A percentile compares a stretch with the other conserved stretches of the same genome.
Evolutionary conservation across 2,329 filamentous ascomycete species (phyloP).

Genomic region (Pseudogymnoascus destructans): DNA sequence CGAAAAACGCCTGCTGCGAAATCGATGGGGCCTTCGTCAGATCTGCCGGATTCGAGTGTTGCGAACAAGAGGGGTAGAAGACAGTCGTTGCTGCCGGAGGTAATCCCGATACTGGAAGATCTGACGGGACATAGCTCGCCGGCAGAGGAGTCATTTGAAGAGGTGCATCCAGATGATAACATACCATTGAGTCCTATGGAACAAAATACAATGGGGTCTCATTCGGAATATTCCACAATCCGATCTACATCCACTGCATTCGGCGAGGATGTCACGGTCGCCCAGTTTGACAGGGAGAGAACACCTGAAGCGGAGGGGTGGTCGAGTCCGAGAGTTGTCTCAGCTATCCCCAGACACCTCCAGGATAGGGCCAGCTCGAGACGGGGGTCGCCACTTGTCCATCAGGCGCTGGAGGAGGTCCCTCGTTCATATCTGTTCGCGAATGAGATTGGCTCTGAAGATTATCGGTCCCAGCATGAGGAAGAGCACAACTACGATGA

Average conservation of each 20-base stretch:
- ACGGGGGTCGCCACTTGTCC: background rate
- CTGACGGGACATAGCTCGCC: background rate
- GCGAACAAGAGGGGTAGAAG: slow-evolving; percentile 17
- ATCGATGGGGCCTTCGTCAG: background rate
- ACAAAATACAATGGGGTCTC: background rate
- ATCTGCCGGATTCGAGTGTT: slow-evolving; percentile 11
- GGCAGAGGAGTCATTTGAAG: background rate
- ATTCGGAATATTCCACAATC: slow-evolving; percentile 17
- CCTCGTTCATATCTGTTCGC: background rate
- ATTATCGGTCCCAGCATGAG: slow-evolving; percentile 10
- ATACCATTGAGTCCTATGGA: background rate
- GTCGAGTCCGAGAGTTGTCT: slow-evolving; percentile 20
- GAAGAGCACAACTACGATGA: slow-evolving; percentile 9
- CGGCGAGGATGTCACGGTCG: slow-evolving; percentile 18
- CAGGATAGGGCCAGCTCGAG: background rate
- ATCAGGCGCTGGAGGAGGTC: background rate
- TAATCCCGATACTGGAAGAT: slow-evolving; percentile 13
- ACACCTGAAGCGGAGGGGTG: slow-evolving; percentile 19
- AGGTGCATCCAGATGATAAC: background rate
- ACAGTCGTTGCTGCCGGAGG: slow-evolving; percentile 15
- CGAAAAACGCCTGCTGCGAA: slow-evolving; percentile 15
- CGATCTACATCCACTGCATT: slow-evolving; percentile 15
- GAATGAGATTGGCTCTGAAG: background rate
- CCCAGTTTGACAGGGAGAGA: slow-evolving; percentile 20
- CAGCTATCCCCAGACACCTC: background rate